Evolutionary conservation across 495 filamentous ascomycete genomes (phyloP), one percentile per base, ranked within the genome.

Genomic region (Massariosphaeria phaeospora): DNA sequence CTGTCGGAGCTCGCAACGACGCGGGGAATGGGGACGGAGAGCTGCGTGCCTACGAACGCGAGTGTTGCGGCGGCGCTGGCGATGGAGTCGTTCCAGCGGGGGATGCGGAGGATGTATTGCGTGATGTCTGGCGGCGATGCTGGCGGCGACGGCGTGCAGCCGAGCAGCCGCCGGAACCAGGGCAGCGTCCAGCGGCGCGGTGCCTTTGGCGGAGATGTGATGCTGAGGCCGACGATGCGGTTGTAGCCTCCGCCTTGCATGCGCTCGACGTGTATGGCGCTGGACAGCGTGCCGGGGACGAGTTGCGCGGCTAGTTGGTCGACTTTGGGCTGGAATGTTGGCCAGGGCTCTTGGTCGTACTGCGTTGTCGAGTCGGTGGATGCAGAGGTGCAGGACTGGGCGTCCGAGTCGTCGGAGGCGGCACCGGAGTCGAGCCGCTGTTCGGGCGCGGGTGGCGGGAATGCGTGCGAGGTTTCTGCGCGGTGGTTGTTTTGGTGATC

Each of bases 181-280:
- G 30, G n/a, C 30, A n/a, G 8, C 30, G n/a, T 8, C 30, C 30
- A 33, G 30, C 30, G 8, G 30, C 8, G 30, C 30, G 30, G 8
- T 33, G 8, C 18, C 30, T 33, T 33, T 33, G 30, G 30, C 30
- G 30, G 30, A n/a, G 47, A 13, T 11, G 5, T 10, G 9, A 40
- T 18, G n/a, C 10, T 51, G 47, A 51, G 20, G 33, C 31, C 47
- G 13, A 40, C 26, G 17, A 51, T 40, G 47, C 47, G 47, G 21
- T 51, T 51, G 47, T 6, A 51, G 17, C 15, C n/a, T 11, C 47
- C 47, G 7, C 47, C 47, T 15, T 40, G 6, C 20, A 51, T 11
- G 5, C 47, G 30, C 30, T 38, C 20, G 12, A 51, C 13, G 6
- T 11, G 13, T 24, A 45, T 10, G 5, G 9, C 9, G 6, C 9